Base-by-base conservation (phyloP, 2,329 filamentous ascomycete genomes). In the Harringtonia aguacate region DNA sequence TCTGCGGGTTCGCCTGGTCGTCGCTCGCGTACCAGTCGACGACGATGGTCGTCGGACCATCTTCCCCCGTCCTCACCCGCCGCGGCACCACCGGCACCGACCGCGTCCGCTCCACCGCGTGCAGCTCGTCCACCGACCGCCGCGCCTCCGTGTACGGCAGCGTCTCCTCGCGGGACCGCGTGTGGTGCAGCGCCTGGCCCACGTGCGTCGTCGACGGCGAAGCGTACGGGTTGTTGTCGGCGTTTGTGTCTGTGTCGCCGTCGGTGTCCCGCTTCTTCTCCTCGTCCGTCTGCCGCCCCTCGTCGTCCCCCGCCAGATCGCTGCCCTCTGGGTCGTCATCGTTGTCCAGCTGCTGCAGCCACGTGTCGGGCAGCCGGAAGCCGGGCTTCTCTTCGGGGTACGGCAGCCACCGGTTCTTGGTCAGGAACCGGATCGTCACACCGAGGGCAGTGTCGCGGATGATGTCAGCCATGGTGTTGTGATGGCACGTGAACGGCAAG, bases 301-400 rank as follows among this genome's bases (percentile, higher is more conserved):
- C 8, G 17, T 28, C 30, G n/a, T 35, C 15, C 7, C 17, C 15
- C 12, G 10, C n/a, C 27, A 34, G 21, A 9, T 39, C 36, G 29
- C 35, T 29, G 9, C 21, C 41, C 44, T 40, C 49, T 33, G 2
- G 15, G 4, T 17, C 4, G 24, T 13, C 8, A 49, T 95, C 87
- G 59, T 94, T 85, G 57, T 84, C 87, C 39, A 90, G 68, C 8
- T 79, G 70, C 46, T 81, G 79, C 28, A 94, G 60, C 41, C 84
- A 78, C 36, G 76, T 72, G 45, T 84, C 68, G 41, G 76, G 68
- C 8, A 72, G 67, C 50, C 75, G 72, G 45, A 78, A 79, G 44
- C 86, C 84, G 27, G 77, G 73, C 43, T 80, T 75, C 48, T 87
- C 84, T 42, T 77, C 81, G 17, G 72, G 68, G 27, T 84, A 79